These are phyloP conservation scores for Lichenothelia convexa DNA, from an alignment of 495 filamentous ascomycete species.

Conservation along the genomic window DNA sequence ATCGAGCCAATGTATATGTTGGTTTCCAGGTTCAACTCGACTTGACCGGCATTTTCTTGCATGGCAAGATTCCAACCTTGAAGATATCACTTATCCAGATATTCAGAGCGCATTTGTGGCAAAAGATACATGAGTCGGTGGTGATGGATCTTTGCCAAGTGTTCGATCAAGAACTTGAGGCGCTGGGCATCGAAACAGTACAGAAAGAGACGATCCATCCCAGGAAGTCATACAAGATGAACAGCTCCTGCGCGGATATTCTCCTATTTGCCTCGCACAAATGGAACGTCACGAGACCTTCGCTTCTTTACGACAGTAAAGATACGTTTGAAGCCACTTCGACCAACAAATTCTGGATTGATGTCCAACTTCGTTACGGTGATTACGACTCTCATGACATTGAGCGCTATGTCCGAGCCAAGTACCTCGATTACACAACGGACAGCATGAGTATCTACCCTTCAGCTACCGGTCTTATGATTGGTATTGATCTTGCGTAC, in stretches of 20 bases:
- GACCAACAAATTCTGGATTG: constrained; percentile 98
- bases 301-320: constrained; percentile 87
- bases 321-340: constrained; percentile 88
- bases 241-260: constrained; percentile 98
- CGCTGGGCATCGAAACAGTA: constrained; percentile 91
- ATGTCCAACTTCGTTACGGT: constrained; percentile 94
- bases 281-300: constrained; percentile 93
- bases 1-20: constrained; percentile 63
- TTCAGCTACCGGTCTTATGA: constrained; percentile 94
- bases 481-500: constrained; percentile 94
- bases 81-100: constrained; percentile 99
- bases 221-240: constrained; percentile 99
- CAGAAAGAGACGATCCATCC: constrained; percentile 99
- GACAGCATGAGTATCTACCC: constrained; percentile 99
- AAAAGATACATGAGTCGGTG: constrained; percentile 98
- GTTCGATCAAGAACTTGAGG: constrained; percentile 96
- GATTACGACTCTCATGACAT: constrained; percentile 99
- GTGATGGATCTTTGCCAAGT: constrained; percentile 99
- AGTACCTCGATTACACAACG: constrained; percentile 97
- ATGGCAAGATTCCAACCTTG: constrained; percentile 96
- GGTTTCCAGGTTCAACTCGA: constrained; percentile 99
- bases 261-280: constrained; percentile 95
- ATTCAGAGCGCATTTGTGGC: constrained; percentile 99
- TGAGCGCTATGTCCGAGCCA: constrained; percentile 91
- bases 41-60: constrained; percentile 96